Evolutionary conservation across 208 protist genomes (phyloP).

Genomic region (Leptomonas seymouri): DNA sequence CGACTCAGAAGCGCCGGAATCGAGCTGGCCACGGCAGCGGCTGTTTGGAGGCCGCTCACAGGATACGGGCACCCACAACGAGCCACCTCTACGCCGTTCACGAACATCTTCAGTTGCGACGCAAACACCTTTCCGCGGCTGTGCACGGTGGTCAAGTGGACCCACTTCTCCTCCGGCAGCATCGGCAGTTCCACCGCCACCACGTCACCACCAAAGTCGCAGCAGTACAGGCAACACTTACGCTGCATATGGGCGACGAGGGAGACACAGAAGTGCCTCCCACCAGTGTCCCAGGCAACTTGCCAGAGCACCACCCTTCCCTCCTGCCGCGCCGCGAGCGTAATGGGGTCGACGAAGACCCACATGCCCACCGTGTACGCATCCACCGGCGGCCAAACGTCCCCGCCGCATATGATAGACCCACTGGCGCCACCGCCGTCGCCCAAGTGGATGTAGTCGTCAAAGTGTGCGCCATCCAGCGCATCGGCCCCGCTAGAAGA

Average conservation of each 20-base stretch:
- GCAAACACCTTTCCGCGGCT: constrained; percentile 37
- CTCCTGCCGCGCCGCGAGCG: constrained; percentile 19
- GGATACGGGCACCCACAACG: constrained; percentile 37
- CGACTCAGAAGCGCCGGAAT: constrained; percentile 28
- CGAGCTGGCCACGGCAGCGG: constrained; percentile 25
- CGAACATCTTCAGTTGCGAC: constrained; percentile 45
- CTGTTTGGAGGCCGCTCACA: constrained; percentile 21
- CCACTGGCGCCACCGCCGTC: constrained; percentile 49
- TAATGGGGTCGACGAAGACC: constrained; percentile 42
- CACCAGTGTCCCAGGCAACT: constrained; percentile 36
- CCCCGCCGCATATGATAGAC: constrained; percentile 28
- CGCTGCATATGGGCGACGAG: constrained; percentile 32
- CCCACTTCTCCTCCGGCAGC: constrained; percentile 50
- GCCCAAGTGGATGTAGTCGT: constrained; percentile 45
- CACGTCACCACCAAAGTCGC: constrained; percentile 30
- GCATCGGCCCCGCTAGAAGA: not conserved
- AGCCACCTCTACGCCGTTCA: constrained; percentile 48
- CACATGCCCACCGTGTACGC: constrained; percentile 52
- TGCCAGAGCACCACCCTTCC: constrained; percentile 44
- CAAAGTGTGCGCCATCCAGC: constrained; percentile 1
- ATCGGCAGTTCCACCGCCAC: constrained; percentile 46
- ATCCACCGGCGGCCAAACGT: constrained; percentile 60
- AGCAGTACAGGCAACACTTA: constrained; percentile 36
- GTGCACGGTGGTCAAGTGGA: constrained; percentile 51
- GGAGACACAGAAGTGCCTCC: constrained; percentile 29